phyloP scores from a whole-genome alignment of 2,329 filamentous ascomycete species.

The Penicillium crustosum region DNA sequence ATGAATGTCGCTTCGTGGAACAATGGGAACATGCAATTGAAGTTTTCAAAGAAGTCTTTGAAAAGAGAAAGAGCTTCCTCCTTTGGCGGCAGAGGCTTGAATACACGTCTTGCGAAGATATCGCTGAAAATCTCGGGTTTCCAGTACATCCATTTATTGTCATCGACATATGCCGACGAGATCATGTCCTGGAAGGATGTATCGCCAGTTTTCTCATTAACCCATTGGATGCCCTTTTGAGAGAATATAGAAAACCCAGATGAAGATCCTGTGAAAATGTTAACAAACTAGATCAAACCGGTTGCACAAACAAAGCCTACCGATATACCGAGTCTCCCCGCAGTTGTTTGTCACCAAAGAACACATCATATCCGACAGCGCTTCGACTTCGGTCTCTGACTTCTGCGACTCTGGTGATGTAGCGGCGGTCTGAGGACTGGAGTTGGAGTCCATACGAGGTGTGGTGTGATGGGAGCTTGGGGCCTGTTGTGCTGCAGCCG shows the following conservation, averaged over 20 bases:
- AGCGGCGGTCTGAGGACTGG: constrained; percentile 52
- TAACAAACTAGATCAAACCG: not conserved
- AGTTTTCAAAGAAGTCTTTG: constrained; percentile 95
- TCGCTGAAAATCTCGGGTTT: constrained; percentile 96
- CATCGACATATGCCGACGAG: constrained; percentile 81
- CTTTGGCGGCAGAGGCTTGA: constrained; percentile 79
- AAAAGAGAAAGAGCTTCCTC: constrained; percentile 83
- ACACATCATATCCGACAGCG: constrained; percentile 97
- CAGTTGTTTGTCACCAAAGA: constrained; percentile 92
- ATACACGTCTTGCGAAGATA: constrained; percentile 81
- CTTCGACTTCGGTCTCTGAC: constrained; percentile 72
- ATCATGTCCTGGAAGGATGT: constrained; percentile 94
- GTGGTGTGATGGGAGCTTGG: constrained; percentile 45
- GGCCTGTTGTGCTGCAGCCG: constrained; percentile 34
- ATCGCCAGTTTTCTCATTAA: constrained; percentile 97
- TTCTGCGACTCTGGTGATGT: constrained; percentile 56
- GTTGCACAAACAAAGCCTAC: constrained; percentile 49
- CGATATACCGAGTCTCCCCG: constrained; percentile 94
- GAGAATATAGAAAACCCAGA: constrained; percentile 99
- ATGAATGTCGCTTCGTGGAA: constrained; percentile 99
- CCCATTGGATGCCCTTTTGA: constrained; percentile 96
- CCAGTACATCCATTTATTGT: constrained; percentile 96
- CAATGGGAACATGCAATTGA: constrained; percentile 97
- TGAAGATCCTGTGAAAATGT: constrained; percentile 67
- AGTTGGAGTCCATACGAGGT: constrained; percentile 47